These are phyloP conservation scores for Aquilaria sinensis DNA, from an alignment of 345 rosid genomes.

Conservation along the genomic window DNA sequence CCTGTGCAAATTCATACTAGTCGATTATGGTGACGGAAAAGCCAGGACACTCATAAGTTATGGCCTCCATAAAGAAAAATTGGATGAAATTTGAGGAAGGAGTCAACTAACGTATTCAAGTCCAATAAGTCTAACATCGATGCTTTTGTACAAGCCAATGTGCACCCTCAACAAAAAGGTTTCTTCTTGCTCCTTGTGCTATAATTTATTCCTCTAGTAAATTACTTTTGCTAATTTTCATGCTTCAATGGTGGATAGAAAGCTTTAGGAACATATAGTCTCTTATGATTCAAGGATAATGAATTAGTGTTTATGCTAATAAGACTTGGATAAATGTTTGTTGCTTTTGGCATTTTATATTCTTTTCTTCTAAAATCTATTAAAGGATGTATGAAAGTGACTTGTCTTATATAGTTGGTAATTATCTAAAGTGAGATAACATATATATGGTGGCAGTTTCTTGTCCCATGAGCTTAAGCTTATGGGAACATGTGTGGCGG, in stretches of 20 bases:
- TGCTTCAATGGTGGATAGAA: background rate
- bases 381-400: too few relatives aligned
- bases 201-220: background rate
- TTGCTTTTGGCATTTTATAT: too few relatives aligned
- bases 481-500: too few relatives aligned
- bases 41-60: conserved; percentile 50
- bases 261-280: background rate
- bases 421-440: too few relatives aligned
- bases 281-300: too few relatives aligned
- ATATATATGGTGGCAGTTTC: too few relatives aligned
- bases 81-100: conserved; percentile 82
- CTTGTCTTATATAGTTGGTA: too few relatives aligned
- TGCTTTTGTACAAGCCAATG: conserved; percentile 79
- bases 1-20: background rate
- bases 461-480: too few relatives aligned
- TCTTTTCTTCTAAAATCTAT: too few relatives aligned
- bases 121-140: conserved; percentile 91
- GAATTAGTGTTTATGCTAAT: too few relatives aligned
- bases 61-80: conserved; percentile 59
- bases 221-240: background rate
- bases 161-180: conserved; percentile 98
- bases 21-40: conserved; percentile 50
- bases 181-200: background rate
- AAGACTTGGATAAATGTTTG: too few relatives aligned
- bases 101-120: conserved; percentile 55